A percentile compares a stretch with the other conserved stretches of the same genome.
Conservation (phyloP, 805 yeast species). For the Candida nanaspora region DNA sequence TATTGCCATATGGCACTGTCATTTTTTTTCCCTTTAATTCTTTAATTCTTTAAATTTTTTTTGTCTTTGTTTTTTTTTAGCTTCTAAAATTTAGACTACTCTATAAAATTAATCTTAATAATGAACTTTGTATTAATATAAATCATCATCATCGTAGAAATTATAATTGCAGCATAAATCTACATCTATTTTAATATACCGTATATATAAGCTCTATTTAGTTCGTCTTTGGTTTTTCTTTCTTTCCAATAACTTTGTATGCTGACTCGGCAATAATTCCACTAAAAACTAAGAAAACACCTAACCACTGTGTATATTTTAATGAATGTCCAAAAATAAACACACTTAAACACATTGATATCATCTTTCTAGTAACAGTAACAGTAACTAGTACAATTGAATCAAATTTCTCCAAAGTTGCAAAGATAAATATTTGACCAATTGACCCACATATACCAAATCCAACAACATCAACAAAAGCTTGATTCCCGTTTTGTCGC, state of each 20-base stretch:
- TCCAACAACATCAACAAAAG: slow-evolving; percentile 49
- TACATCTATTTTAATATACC: background rate
- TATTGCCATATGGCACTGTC: no score
- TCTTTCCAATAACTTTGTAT: slow-evolving; percentile 27
- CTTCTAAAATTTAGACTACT: background rate
- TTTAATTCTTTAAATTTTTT: background rate
- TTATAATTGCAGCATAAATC: background rate
- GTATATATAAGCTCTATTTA: background rate
- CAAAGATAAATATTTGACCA: slow-evolving; percentile 91
- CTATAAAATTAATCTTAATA: background rate
- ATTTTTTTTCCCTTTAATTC: no score
- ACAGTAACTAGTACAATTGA: slow-evolving; percentile 83
- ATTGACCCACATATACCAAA: slow-evolving; percentile 79
- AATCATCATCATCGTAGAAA: no score
- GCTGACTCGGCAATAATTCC: slow-evolving; percentile 81
- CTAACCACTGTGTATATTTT: slow-evolving; percentile 62
- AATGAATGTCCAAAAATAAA: slow-evolving; percentile 78
- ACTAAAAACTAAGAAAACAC: slow-evolving; percentile 71
- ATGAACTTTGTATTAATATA: no score
- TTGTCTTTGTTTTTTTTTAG: background rate
- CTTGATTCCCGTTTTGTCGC: slow-evolving; percentile 38
- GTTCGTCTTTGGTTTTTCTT: slow-evolving; percentile 1
- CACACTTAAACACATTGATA: slow-evolving; percentile 88
- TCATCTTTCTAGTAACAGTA: slow-evolving; percentile 94
- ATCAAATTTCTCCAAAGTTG: slow-evolving; percentile 77